phyloP scores from a whole-genome alignment of 768 basidiomycete species.

The Coprinopsis marcescibilis region DNA sequence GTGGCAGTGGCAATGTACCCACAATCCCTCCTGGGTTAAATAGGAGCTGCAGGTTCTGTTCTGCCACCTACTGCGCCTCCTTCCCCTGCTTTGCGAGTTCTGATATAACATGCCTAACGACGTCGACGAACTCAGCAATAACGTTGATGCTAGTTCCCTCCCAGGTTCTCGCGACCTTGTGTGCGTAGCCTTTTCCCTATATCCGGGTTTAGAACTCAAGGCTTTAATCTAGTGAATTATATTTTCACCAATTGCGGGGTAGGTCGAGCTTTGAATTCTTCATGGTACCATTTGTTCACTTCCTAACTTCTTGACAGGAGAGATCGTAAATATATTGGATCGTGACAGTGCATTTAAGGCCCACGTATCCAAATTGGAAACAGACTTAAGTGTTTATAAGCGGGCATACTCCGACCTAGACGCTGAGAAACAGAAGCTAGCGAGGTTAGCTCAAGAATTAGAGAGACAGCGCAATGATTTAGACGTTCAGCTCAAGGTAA shows the following conservation, averaged over 20 bases:
- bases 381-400: constrained; percentile 38
- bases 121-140: too few species aligned
- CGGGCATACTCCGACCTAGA: constrained; percentile 35
- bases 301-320: constrained; percentile 21
- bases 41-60: too few species aligned
- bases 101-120: too few species aligned
- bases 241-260: constrained; percentile 35
- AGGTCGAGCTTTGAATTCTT: constrained; percentile 1
- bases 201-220: neutral
- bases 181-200: neutral
- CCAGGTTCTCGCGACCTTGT: neutral
- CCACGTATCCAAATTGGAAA: constrained; percentile 30
- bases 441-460: constrained; percentile 28
- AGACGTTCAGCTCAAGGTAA: constrained; percentile 38
- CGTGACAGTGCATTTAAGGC: constrained; percentile 26
- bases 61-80: too few species aligned
- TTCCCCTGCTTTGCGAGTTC: too few species aligned
- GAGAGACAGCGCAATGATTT: constrained; percentile 33
- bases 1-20: too few species aligned
- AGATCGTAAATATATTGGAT: constrained; percentile 31
- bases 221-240: constrained; percentile 5
- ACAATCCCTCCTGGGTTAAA: too few species aligned
- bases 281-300: neutral
- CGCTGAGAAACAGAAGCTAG: constrained; percentile 27
- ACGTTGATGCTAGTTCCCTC: neutral